These are phyloP conservation scores for Lipomyces orientalis DNA, from an alignment of 805 yeast species.

Conservation along the genomic window DNA sequence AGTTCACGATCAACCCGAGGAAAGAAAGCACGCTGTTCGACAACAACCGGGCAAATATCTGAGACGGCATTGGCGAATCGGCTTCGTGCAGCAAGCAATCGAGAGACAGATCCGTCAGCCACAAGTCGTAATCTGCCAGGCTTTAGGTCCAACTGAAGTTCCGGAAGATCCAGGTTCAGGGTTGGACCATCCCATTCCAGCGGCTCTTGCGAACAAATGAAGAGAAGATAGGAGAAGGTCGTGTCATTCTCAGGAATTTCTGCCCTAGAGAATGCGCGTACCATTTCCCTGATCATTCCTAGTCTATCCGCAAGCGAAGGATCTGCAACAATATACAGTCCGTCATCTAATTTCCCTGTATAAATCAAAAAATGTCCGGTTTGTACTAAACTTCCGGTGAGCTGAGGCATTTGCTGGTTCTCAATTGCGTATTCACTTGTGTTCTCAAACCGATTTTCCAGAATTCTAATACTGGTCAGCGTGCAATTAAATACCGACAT, in stretches of 20 bases:
- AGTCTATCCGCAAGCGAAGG: constrained; percentile 46
- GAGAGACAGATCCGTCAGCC: constrained; percentile 68
- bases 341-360: constrained; percentile 75
- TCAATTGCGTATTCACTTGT: constrained; percentile 55
- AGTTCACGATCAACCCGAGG: constrained; percentile 76
- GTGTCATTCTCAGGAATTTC: constrained; percentile 25
- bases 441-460: constrained; percentile 75
- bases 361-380: constrained; percentile 78
- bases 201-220: constrained; percentile 76
- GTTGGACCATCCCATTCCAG: constrained; percentile 89
- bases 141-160: constrained; percentile 56
- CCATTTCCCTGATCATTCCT: constrained; percentile 26
- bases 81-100: constrained; percentile 61
- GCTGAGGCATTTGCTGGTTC: constrained; percentile 47
- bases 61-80: constrained; percentile 63
- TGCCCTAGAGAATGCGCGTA: constrained; percentile 20
- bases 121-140: constrained; percentile 72
- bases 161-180: constrained; percentile 53
- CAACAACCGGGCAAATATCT: constrained; percentile 52
- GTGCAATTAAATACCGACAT: background rate
- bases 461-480: constrained; percentile 27
- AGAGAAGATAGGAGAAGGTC: constrained; percentile 28
- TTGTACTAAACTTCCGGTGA: constrained; percentile 64
- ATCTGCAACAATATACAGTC: constrained; percentile 82
- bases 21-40: constrained; percentile 72